phyloP scores from a whole-genome alignment of 768 basidiomycete species.

The Auriculariales sp. region DNA sequence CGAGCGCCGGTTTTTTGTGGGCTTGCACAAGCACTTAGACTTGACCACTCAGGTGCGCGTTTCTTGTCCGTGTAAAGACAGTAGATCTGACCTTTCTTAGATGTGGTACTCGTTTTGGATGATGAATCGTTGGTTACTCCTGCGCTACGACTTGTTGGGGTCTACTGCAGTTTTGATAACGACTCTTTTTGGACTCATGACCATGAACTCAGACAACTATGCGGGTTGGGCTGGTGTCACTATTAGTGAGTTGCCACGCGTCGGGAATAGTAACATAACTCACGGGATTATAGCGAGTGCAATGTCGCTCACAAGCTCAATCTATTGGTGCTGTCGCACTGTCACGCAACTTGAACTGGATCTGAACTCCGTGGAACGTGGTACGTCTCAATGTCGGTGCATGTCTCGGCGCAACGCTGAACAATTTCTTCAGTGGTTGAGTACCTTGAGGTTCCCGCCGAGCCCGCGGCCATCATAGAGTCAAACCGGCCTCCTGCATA shows the following conservation, averaged over 20 bases:
- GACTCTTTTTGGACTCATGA: conserved; percentile 49
- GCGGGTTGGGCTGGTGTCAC: conserved; percentile 32
- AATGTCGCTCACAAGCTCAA: conserved; percentile 3
- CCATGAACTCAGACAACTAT: background rate
- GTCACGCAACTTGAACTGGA: conserved; percentile 53
- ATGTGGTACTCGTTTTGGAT: conserved; percentile 88
- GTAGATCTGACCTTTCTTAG: conserved; percentile 16
- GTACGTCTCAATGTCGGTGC: too few relatives aligned
- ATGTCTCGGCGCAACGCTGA: too few relatives aligned
- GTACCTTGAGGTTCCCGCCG: conserved; percentile 81
- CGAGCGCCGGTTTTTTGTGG: conserved; percentile 62
- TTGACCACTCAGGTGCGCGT: conserved; percentile 51
- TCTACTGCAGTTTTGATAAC: conserved; percentile 61
- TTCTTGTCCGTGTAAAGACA: background rate
- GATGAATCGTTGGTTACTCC: conserved; percentile 73
- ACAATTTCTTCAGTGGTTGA: too few relatives aligned
- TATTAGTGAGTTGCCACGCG: conserved; percentile 22
- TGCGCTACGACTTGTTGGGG: conserved; percentile 72
- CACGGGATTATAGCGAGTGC: conserved; percentile 4
- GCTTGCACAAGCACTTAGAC: conserved; percentile 60
- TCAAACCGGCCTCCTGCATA: conserved; percentile 71
- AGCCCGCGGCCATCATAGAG: conserved; percentile 66
- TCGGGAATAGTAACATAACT: background rate
- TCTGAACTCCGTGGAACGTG: conserved; percentile 77
- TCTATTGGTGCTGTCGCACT: conserved; percentile 37